phyloP scores from a whole-genome alignment of 352 stramenopile genomes.

The Proteromonas lacertae region DNA sequence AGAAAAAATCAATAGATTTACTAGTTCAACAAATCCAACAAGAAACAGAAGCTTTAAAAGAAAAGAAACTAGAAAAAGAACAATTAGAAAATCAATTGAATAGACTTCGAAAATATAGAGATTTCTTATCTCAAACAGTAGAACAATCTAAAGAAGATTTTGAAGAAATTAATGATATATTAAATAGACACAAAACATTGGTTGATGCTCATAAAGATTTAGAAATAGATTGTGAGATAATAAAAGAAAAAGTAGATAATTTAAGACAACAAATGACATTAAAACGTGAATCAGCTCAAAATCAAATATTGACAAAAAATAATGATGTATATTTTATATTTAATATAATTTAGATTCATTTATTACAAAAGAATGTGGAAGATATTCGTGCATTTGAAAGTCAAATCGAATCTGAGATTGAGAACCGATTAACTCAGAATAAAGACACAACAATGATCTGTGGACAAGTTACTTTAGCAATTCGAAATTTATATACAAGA shows the following conservation, averaged over 20 bases:
- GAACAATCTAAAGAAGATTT: constrained; percentile 6
- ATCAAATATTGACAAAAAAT: not conserved
- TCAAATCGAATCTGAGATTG: constrained; percentile 5
- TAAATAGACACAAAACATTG: constrained; percentile 36
- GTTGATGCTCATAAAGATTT: constrained; percentile 44
- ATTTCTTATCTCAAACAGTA: not conserved
- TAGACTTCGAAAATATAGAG: constrained; percentile 8
- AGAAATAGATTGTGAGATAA: constrained; percentile 3
- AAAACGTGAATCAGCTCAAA: constrained; percentile 1
- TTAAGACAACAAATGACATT: constrained; percentile 26
- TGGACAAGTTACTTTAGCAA: constrained; percentile 42
- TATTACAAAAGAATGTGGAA: constrained; percentile 4
- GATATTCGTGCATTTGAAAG: constrained; percentile 2
- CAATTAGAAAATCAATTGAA: constrained; percentile 16
- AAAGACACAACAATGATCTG: constrained; percentile 40
- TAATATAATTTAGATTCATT: constrained; percentile 1
- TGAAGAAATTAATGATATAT: constrained; percentile 34
- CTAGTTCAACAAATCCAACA: constrained; percentile 4
- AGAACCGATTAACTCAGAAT: constrained; percentile 3
- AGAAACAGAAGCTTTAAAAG: constrained; percentile 30
- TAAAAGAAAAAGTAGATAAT: constrained; percentile 33
- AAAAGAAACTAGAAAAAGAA: constrained; percentile 31
- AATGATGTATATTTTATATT: too few species aligned
- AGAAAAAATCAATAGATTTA: not conserved
- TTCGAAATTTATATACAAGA: constrained; percentile 52